These are phyloP conservation scores for Fusarium sp. DNA, from an alignment of 2,329 filamentous ascomycete species.

Conservation along the genomic window DNA sequence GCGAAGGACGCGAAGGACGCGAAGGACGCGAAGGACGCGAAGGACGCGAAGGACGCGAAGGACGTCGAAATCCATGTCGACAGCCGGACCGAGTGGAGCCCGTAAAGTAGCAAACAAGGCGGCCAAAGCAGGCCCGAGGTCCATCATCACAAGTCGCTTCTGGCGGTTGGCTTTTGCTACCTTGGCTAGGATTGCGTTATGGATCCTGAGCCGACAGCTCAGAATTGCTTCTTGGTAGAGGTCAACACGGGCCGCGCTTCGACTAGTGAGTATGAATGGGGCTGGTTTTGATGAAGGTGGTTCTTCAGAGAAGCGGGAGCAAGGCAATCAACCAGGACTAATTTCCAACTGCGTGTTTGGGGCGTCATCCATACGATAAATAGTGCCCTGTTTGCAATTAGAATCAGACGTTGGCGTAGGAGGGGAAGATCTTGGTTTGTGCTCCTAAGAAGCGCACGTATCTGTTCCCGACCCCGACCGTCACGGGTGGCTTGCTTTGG, in stretches of 20 bases:
- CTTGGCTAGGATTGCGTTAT: neutral
- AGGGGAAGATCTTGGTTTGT: slow-evolving; percentile 27
- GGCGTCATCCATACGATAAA: slow-evolving; percentile 24
- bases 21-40: slow-evolving; percentile 4
- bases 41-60: slow-evolving; percentile 13
- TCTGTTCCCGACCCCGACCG: slow-evolving; percentile 4
- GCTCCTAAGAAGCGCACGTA: slow-evolving; percentile 5
- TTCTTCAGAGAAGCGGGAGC: slow-evolving; percentile 25
- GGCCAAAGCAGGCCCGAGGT: neutral
- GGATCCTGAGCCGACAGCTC: slow-evolving; percentile 4
- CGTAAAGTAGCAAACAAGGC: slow-evolving; percentile 3
- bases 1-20: slow-evolving; percentile 11
- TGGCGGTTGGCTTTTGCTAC: slow-evolving; percentile 1
- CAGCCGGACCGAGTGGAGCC: neutral
- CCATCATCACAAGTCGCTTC: neutral
- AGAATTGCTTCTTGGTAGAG: slow-evolving; percentile 20
- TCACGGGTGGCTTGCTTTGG: slow-evolving; percentile 12
- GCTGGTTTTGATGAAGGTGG: slow-evolving; percentile 25
- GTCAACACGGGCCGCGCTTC: slow-evolving; percentile 35
- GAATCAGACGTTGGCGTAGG: slow-evolving; percentile 22
- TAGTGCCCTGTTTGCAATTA: slow-evolving; percentile 20
- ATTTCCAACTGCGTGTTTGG: slow-evolving; percentile 22
- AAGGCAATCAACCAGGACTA: slow-evolving; percentile 16
- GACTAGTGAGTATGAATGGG: slow-evolving; percentile 31
- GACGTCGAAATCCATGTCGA: slow-evolving; percentile 4